Base-by-base conservation (phyloP, 2,329 filamentous ascomycete genomes). In the Gaeumannomyces tritici region DNA sequence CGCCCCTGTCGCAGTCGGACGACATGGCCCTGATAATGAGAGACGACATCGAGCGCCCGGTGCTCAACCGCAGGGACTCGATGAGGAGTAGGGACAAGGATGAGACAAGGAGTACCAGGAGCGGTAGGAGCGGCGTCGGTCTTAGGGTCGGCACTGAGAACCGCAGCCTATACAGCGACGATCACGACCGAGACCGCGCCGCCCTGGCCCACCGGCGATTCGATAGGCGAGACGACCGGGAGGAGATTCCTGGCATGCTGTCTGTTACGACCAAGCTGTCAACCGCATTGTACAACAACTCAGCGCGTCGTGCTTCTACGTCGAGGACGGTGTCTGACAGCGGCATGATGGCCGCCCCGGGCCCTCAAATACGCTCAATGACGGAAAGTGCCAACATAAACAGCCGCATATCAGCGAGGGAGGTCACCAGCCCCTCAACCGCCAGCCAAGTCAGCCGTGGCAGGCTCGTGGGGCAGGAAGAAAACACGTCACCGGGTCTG, bases 321-420 rank as follows among this genome's bases (percentile, higher is more conserved):
- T 68, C 67, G 63, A 64, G 69, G 62, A 68, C 66, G 4, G 28
- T 63, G 51, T n/a, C 62, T 61, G 62, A 55, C 55, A 61, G 60
- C 21, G 57, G 47, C 15, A 15, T 61, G 28, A 13, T 42, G 4
- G 18, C 42, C 12, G 42, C 7, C 21, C 42, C 15, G 6, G 9
- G 42, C 42, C 21, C 9, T 18, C 42, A 51, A n/a, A 51, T 51
- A 8, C 42, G 42, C 21, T 51, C n/a, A 4, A n/a, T 21, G 18
- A 21, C 42, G 18, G 42, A 51, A 9, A 51, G 42, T 21, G 2
- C 42, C 42, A 51, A 51, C 42, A 24, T 69, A 13, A 70, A 68
- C 13, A 62, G 69, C 2, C 69, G 70, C 62, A 69, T 70, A 66
- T 70, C 69, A 1, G 69, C 69, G 12, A 61, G 66, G n/a, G 69